phyloP scores from a whole-genome alignment of 192 early-diverging fungal genomes.

The Backusella sp. region DNA sequence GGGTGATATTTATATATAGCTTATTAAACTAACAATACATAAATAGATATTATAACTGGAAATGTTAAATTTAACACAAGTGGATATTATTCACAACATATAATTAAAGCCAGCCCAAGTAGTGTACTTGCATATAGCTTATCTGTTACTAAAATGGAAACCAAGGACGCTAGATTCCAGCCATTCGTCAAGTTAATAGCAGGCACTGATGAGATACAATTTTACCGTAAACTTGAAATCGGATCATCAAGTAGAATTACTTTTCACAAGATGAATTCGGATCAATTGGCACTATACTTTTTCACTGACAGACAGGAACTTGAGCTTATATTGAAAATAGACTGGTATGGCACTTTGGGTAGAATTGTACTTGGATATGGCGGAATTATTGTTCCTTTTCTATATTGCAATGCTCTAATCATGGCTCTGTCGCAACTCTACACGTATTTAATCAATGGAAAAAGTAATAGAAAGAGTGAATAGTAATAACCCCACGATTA shows the following conservation, averaged over 20 bases:
- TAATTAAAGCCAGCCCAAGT: neutral
- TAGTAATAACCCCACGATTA: neutral
- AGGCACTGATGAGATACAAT: neutral
- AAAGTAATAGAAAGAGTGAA: neutral
- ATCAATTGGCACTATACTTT: slow-evolving; percentile 39
- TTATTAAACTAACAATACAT: neutral
- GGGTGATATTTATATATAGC: neutral
- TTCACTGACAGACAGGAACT: slow-evolving; percentile 43
- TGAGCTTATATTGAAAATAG: slow-evolving; percentile 46
- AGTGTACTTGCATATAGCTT: neutral
- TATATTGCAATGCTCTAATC: neutral
- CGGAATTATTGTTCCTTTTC: slow-evolving; percentile 30
- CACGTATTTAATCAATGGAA: slow-evolving; percentile 2
- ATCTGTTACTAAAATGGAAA: neutral
- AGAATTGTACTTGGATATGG: slow-evolving; percentile 66
- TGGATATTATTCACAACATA: neutral
- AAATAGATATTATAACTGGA: neutral
- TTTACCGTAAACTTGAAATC: slow-evolving; percentile 26
- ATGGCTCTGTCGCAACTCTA: slow-evolving; percentile 1
- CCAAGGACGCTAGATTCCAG: neutral
- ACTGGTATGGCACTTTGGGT: slow-evolving; percentile 67
- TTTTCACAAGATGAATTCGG: slow-evolving; percentile 37
- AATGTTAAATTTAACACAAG: neutral
- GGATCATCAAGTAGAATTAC: slow-evolving; percentile 31
- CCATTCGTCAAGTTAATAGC: neutral